Base-by-base conservation (phyloP, 148 eudicot species). In the Chenopodium berlandieri region DNA sequence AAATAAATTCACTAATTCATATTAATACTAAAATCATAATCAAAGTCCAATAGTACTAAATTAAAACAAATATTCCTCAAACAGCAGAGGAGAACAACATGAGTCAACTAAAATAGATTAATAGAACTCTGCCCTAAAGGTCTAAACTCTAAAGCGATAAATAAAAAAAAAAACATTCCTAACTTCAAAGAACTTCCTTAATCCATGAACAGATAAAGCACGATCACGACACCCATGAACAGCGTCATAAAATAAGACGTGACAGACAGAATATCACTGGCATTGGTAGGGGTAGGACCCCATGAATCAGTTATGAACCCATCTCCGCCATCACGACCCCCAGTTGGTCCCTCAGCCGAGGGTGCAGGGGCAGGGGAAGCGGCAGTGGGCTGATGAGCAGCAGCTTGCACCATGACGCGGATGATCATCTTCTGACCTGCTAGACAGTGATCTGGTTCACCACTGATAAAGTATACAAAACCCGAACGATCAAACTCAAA, bases 401-500 rank as follows among this genome's bases (percentile, higher is more conserved):
- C 81, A 54, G 83, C 37, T 1, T 87, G 94, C 71, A 85, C 91
- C 93, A 92, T 88, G 71, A 94, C 97, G 16, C 88, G 82, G 54
- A 92, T 75, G 25, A 91, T 88, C 88, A 94, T 63, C 85, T 83
- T 90, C 80, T 94, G 97, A 30, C 97, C 94, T 2, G 85, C 79
- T 47, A 80, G 76, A 81, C 97, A 92, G 87, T 90, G 91, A 1
- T 79, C 88, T 30, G 88, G 84, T 66, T 83, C 81, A 56, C 96
- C 98, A 67, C 94, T 92, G 60, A 92, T 90, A 89, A 94, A 94
- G 79, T 86, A 91, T 83, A 87, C 89, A 84, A 86, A 91, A 16
- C 94, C 98, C 3, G 84, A 82, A 27, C 80, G 90, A 75, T 89
- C 83, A 2, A 94, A 87, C 85, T 82, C 44, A 48, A 89, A 89